Evolutionary conservation across 441 rosid species (phyloP), one percentile per base, ranked within the genome.

Genomic region (Croton laevigatus): DNA sequence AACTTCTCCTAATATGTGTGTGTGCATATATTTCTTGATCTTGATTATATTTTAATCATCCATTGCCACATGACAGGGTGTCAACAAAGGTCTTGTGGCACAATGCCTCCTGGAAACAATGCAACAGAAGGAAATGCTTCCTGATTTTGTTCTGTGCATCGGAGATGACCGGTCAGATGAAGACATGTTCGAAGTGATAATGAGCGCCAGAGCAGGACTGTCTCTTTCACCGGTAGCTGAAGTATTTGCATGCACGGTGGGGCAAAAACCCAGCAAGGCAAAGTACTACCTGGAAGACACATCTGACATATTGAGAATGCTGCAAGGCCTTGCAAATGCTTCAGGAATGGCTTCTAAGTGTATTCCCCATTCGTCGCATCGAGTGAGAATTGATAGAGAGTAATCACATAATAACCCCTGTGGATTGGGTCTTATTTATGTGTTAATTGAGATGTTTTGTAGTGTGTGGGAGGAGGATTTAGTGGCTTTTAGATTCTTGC

Each of bases 151-250:
- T 66, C 86, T 94, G 13, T 91, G 98, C 66, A 84, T 94, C 5
- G 98, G 98, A 9, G 98, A 94, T 74, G 98, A 94, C 73, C 75
- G 94, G 27, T 94, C 97, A 0, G 98, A 94, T 3, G 98, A 94
- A 73, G 98, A 94, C 81, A 94, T 94, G 98, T 94, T 94, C 34
- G 95, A 88, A 80, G 94, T 84, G 65, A 89, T 94, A 78, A 85
- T 63, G 81, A 80, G 78, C 12, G 88, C 93, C 9, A 85, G 70
- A 62, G 77, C 76, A 6, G 91, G 94, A 19, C 89, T 89, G 0
- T 78, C 81, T 9, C 84, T 91, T 53, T 86, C 97, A 16, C 91
- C 96, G 0, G 86, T 88, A 7, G 93, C 97, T 0, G 93, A 94
- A 76, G 88, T 94, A 9, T 94, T 94, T 66, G 91, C 97, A 11